These are phyloP conservation scores for Scorias spongiosa DNA, from an alignment of 2,329 filamentous ascomycete species.

Conservation along the genomic window DNA sequence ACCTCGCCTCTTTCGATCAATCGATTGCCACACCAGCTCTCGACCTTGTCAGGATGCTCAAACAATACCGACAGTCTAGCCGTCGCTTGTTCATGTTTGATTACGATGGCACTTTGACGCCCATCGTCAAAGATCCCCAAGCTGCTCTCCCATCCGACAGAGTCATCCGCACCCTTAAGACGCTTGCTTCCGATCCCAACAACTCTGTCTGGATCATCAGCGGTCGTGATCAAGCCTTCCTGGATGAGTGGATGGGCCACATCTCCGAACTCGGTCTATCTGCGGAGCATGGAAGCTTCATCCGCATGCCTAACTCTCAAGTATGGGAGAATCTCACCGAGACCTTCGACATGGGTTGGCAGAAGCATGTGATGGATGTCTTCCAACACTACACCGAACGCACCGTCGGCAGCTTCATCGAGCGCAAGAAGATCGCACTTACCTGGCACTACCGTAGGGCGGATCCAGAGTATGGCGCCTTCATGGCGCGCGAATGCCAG, in stretches of 20 bases:
- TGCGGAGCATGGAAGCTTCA: conserved; percentile 93
- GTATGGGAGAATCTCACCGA: conserved; percentile 85
- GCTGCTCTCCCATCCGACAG: conserved; percentile 77
- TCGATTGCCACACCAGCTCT: conserved; percentile 66
- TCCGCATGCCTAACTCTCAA: conserved; percentile 59
- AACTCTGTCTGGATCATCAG: conserved; percentile 99
- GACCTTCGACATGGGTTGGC: conserved; percentile 82
- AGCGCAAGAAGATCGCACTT: conserved; percentile 82
- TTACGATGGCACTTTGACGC: conserved; percentile 92
- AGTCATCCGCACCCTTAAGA: conserved; percentile 64
- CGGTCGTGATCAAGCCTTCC: conserved; percentile 80
- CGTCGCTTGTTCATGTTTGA: conserved; percentile 96
- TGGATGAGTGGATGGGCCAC: conserved; percentile 84
- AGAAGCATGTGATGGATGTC: conserved; percentile 64
- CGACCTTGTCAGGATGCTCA: conserved; percentile 56
- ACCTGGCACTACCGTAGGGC: conserved; percentile 96
- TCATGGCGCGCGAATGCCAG: conserved; percentile 68
- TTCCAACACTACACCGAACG: conserved; percentile 82
- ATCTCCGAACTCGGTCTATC: conserved; percentile 82
- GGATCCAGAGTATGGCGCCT: conserved; percentile 68
- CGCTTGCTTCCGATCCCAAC: conserved; percentile 59
- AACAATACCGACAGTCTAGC: conserved; percentile 56
- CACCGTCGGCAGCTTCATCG: conserved; percentile 84
- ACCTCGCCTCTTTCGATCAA: conserved; percentile 62
- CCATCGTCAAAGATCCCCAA: conserved; percentile 83